Percentiles rank a stretch among this genome's conserved stretches.
Conservation (phyloP, 805 yeast species). For the Metschnikowia kunwiensis region DNA sequence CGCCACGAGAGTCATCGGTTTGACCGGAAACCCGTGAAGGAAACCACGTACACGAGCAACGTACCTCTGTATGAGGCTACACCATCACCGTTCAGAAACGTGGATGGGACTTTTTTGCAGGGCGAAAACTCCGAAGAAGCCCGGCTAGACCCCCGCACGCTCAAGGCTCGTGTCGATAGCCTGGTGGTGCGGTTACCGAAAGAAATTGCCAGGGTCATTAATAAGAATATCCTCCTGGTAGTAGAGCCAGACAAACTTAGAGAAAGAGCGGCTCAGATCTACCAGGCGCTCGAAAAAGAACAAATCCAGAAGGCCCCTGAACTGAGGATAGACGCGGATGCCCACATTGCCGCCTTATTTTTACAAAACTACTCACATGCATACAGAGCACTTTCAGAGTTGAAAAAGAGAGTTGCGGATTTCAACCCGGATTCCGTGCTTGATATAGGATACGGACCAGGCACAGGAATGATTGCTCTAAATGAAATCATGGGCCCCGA, state of each 20-base stretch:
- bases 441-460: conserved; percentile 88
- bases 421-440: conserved; percentile 68
- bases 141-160: conserved; percentile 56
- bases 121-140: conserved; percentile 49
- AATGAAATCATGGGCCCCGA: conserved; percentile 75
- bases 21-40: conserved; percentile 3
- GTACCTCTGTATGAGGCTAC: conserved; percentile 6
- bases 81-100: conserved; percentile 35
- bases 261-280: conserved; percentile 56
- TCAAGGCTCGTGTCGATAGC: conserved; percentile 53
- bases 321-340: conserved; percentile 57
- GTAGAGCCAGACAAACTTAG: conserved; percentile 64
- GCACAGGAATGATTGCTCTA: conserved; percentile 83
- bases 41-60: conserved; percentile 3
- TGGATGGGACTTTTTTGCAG: conserved; percentile 39
- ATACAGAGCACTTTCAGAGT: conserved; percentile 62
- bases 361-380: conserved; percentile 76
- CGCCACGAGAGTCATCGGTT: conserved; percentile 9
- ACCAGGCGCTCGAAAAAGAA: conserved; percentile 47
- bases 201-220: conserved; percentile 54
- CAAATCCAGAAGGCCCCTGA: conserved; percentile 52
- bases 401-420: conserved; percentile 52
- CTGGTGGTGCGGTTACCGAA: conserved; percentile 54
- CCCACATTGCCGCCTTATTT: conserved; percentile 76
- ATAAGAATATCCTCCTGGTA: conserved; percentile 58